Base-by-base conservation (phyloP, 2,329 filamentous ascomycete species). In the Phyllachora maydis region DNA sequence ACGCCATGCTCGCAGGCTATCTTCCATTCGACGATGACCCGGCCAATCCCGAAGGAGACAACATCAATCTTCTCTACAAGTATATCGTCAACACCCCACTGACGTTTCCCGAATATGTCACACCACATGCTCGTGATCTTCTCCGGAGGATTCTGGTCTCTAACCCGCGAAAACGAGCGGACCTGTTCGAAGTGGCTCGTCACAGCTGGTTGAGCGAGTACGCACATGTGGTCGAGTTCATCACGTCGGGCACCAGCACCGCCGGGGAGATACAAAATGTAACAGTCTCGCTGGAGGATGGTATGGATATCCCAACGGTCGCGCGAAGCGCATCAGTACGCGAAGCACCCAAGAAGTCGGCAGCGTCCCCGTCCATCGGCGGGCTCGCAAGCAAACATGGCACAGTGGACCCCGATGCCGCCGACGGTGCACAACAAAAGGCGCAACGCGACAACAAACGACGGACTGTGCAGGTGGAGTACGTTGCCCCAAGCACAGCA, bases 131-230 rank as follows among this genome's bases (percentile, higher is more conserved):
- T 12, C 67, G 88, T 38, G 88, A 98, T 47, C 63, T 98, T 1
- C 57, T 98, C 22, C 72, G 88, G 30, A 71, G 88, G 25, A 98
- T 98, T 29, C 62, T 98, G 20, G 88, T 98, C 0, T 85, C 88
- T 5, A 88, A 95, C 45, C 88, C 88, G 24, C 66, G 88, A 33
- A 90, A 91, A 50, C 71, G 88, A 42, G 88, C 88, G 23, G 88
- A 98, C 44, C 54, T 98, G 21, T 98, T 98, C 39, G 88, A 98
- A 45, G 88, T 98, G 20, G 88, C 88, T 22, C 70, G 88, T 24
- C 88, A 98, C 50, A 98, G 88, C 52, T 98, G 88, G 88, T 53
- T 98, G 34, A 91, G 77, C 50, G 88, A 95, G 43, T 98, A 88
- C 43, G 76, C 83, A n/a, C 79, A 91, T 42, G 74, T 95, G 23